Conservation (phyloP, 345 rosid genomes). For the Dipteronia sinensis region DNA sequence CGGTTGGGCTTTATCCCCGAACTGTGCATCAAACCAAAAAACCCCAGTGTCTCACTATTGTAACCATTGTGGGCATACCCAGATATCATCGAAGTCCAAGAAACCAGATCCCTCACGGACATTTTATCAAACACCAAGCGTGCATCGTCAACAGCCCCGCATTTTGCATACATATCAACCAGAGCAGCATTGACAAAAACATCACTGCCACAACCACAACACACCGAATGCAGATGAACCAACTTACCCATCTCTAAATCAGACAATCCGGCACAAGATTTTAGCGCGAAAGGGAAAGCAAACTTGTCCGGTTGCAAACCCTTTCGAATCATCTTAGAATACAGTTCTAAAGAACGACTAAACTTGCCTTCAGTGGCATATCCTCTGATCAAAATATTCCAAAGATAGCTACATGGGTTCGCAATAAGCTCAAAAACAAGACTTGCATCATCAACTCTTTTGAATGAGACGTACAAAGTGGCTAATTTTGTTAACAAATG, state of each 20-base stretch:
- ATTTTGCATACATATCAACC: neutral
- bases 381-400: neutral
- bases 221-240: neutral
- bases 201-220: neutral
- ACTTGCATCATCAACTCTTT: neutral
- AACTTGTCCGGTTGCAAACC: neutral
- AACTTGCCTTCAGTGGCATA: neutral
- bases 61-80: neutral
- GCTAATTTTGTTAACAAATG: neutral
- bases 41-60: constrained; percentile 1
- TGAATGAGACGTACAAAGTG: neutral
- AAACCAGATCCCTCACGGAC: neutral
- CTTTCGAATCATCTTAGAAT: neutral
- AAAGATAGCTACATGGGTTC: constrained; percentile 1
- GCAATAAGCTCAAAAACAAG: neutral
- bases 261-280: neutral
- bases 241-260: neutral
- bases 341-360: neutral
- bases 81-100: neutral
- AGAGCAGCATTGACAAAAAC: neutral
- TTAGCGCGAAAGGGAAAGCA: neutral
- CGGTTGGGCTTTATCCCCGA: neutral
- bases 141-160: neutral
- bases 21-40: neutral
- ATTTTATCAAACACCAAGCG: neutral